A percentile compares a stretch with the other conserved stretches of the same genome.
Conservation (phyloP, 768 basidiomycete genomes). For the Favolaschia claudopus region DNA sequence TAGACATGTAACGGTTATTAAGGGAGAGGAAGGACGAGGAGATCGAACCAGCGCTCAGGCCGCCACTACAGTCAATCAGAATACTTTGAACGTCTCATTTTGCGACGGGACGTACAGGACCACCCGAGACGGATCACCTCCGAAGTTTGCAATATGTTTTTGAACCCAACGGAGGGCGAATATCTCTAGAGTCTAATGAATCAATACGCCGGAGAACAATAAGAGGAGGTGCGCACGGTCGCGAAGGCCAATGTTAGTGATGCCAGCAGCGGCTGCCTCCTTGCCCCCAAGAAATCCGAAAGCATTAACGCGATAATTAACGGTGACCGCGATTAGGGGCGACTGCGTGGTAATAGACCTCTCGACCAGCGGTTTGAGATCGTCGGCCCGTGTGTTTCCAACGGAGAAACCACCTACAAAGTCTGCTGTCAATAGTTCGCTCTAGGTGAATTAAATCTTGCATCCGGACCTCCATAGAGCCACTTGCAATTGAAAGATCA, state of each 20-base stretch:
- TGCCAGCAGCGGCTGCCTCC: slow-evolving; percentile 11
- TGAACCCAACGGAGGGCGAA: slow-evolving; percentile 19
- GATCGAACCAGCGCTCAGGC: slow-evolving; percentile 9
- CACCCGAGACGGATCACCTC: slow-evolving; percentile 4
- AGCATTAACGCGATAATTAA: slow-evolving; percentile 15
- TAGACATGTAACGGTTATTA: background rate
- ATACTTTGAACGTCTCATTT: background rate
- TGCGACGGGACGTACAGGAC: background rate
- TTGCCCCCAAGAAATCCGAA: slow-evolving; percentile 24
- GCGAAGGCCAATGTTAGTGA: slow-evolving; percentile 23
- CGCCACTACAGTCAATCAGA: background rate
- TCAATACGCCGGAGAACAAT: background rate
- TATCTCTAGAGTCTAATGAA: background rate
- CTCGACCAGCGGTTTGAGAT: background rate
- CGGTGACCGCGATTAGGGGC: slow-evolving; percentile 1
- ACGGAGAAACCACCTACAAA: background rate
- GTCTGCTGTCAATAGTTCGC: background rate
- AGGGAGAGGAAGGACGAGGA: too few relatives aligned
- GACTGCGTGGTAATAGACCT: background rate
- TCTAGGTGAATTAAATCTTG: background rate
- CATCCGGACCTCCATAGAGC: slow-evolving; percentile 8
- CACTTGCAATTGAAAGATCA: background rate
- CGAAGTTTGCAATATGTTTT: slow-evolving; percentile 5
- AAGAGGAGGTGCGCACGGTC: slow-evolving; percentile 16
- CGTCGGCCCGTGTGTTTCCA: background rate